Conservation (phyloP, 148 eudicot genomes). For the Dysphania ambrosioides region DNA sequence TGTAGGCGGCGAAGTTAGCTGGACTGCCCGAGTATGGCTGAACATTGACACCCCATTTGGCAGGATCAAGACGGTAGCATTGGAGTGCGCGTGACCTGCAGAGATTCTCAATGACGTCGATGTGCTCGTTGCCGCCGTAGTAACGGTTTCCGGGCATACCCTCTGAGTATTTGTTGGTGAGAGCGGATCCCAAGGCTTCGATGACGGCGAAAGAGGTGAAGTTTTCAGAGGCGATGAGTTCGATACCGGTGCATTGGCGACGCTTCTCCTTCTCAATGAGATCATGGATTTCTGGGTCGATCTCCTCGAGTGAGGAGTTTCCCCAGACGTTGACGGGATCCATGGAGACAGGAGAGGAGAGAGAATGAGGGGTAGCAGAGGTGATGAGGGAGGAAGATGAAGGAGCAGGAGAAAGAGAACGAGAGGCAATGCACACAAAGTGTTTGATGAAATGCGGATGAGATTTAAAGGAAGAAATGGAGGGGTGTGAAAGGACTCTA, state of each 20-base stretch:
- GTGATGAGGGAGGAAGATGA: background rate
- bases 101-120: constrained; percentile 72
- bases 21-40: constrained; percentile 80
- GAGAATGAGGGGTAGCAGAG: background rate
- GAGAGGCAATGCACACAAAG: constrained; percentile 28
- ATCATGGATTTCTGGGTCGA: constrained; percentile 84
- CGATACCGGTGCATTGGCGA: constrained; percentile 75
- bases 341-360: constrained; percentile 38
- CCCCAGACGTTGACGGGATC: constrained; percentile 79
- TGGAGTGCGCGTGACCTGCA: constrained; percentile 61
- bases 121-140: constrained; percentile 80
- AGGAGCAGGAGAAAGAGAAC: too few relatives aligned
- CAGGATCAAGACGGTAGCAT: constrained; percentile 54
- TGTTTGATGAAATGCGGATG: constrained; percentile 30
- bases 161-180: constrained; percentile 92
- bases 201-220: constrained; percentile 95
- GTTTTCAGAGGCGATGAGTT: constrained; percentile 89
- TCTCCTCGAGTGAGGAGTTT: constrained; percentile 49
- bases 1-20: constrained; percentile 84
- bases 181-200: constrained; percentile 71
- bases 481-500: background rate
- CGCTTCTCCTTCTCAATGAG: constrained; percentile 85
- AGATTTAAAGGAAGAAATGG: constrained; percentile 15
- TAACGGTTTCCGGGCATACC: constrained; percentile 90
- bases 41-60: constrained; percentile 88